Evolutionary conservation across 179 eudicot species (phyloP).

Genomic region (Beta lomatogona): DNA sequence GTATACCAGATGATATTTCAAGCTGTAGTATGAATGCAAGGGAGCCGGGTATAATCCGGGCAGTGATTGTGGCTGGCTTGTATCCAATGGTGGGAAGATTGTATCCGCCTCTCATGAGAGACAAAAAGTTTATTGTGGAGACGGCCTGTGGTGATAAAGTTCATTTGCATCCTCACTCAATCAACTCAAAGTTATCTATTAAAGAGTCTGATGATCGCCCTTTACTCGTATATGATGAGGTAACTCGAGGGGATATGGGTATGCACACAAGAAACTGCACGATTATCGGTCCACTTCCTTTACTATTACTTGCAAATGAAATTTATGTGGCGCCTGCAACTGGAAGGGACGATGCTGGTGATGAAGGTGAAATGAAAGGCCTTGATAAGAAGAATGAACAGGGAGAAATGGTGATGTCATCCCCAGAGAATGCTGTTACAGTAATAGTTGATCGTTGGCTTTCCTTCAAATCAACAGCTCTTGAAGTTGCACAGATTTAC

Average conservation of each 20-base stretch:
- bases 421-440: constrained; percentile 70
- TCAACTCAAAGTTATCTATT: constrained; percentile 37
- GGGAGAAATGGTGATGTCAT: constrained; percentile 68
- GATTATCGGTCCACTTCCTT: constrained; percentile 62
- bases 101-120: constrained; percentile 34
- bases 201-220: constrained; percentile 34
- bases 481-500: constrained; percentile 91
- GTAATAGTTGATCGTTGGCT: constrained; percentile 87
- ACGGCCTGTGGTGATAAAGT: constrained; percentile 66
- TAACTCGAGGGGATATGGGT: constrained; percentile 81
- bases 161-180: constrained; percentile 56
- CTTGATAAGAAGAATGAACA: constrained; percentile 24
- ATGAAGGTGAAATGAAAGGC: constrained; percentile 38
- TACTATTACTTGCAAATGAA: constrained; percentile 69
- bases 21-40: constrained; percentile 60
- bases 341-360: constrained; percentile 43
- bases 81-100: constrained; percentile 91
- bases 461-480: constrained; percentile 66
- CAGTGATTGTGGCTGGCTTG: constrained; percentile 80
- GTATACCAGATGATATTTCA: constrained; percentile 60
- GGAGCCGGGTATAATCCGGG: constrained; percentile 72
- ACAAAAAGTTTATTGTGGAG: constrained; percentile 51
- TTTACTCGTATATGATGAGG: constrained; percentile 72
- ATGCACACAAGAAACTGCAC: constrained; percentile 59
- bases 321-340: constrained; percentile 73